These are phyloP conservation scores for Sporothrix protearum DNA, from an alignment of 2,329 filamentous ascomycete genomes.

Conservation along the genomic window DNA sequence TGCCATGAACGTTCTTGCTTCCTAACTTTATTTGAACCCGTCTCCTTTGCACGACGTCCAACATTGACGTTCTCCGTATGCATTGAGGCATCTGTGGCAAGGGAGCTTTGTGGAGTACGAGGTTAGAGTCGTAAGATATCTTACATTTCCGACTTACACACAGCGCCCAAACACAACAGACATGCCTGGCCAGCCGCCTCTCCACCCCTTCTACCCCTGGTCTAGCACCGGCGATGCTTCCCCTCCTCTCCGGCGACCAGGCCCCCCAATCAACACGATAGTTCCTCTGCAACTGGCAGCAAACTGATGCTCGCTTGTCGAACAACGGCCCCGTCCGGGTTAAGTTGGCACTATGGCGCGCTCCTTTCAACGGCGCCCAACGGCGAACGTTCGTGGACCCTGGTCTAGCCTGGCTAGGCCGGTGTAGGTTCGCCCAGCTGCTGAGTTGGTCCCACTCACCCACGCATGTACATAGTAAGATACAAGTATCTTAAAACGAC, in stretches of 20 bases:
- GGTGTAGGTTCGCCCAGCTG: slow-evolving; percentile 2
- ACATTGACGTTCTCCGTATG: neutral
- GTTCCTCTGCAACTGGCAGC: neutral
- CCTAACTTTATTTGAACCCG: neutral
- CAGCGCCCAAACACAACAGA: neutral
- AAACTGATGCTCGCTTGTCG: slow-evolving; percentile 1
- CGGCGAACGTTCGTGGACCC: neutral
- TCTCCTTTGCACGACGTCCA: neutral
- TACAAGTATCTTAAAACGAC: no score
- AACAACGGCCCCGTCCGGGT: slow-evolving; percentile 10
- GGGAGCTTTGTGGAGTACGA: neutral
- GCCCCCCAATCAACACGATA: slow-evolving; percentile 1
- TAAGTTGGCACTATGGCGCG: neutral
- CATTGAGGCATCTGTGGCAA: neutral
- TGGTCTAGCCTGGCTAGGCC: neutral
- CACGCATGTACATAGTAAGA: no score
- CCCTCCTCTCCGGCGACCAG: slow-evolving; percentile 13
- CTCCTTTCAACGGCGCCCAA: neutral
- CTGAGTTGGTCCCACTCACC: neutral
- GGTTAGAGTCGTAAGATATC: neutral
- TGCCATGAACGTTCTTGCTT: neutral
- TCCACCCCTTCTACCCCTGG: neutral
- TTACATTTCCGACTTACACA: neutral
- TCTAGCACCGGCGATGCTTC: neutral
- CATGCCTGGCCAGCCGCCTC: neutral